A percentile compares a stretch with the other conserved stretches of the same genome.
Conservation (phyloP, 257 asterid genomes). For the Fraxinus quadrangulata region DNA sequence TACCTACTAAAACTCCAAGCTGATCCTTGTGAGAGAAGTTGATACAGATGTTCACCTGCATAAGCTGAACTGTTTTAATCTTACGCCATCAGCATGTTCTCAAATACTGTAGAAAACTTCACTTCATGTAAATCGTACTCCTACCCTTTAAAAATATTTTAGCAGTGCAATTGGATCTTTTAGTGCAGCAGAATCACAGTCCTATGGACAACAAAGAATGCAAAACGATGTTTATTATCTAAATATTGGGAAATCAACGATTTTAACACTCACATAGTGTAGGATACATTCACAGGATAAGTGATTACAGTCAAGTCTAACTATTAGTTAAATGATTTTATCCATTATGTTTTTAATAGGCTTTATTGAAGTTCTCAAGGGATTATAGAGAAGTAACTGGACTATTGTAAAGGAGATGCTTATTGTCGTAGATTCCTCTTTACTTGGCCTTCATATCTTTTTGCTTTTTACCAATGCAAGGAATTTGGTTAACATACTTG, state of each 20-base stretch:
- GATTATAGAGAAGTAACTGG: not conserved
- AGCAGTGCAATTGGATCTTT: not conserved
- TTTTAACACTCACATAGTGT: not conserved
- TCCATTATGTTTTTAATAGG: not conserved
- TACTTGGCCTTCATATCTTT: not conserved
- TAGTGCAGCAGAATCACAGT: not conserved
- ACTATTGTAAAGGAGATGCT: not conserved
- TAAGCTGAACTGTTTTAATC: not conserved
- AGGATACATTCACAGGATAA: not conserved
- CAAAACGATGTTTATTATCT: not conserved
- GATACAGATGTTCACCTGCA: not conserved
- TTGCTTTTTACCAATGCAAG: not conserved
- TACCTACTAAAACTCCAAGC: slow-evolving; percentile 7
- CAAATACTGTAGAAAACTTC: not conserved
- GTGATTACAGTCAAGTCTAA: not conserved
- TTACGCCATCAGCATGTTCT: not conserved
- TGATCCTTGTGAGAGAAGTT: not conserved
- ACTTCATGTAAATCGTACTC: not conserved
- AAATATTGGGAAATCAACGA: not conserved
- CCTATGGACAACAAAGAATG: not conserved
- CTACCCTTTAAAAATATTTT: not conserved
- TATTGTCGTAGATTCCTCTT: not conserved
- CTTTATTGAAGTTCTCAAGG: not conserved
- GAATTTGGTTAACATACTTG: not conserved
- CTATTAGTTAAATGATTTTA: not conserved